These are phyloP conservation scores for Penicillium sp. DNA, from an alignment of 2,329 filamentous ascomycete species.

Conservation along the genomic window DNA sequence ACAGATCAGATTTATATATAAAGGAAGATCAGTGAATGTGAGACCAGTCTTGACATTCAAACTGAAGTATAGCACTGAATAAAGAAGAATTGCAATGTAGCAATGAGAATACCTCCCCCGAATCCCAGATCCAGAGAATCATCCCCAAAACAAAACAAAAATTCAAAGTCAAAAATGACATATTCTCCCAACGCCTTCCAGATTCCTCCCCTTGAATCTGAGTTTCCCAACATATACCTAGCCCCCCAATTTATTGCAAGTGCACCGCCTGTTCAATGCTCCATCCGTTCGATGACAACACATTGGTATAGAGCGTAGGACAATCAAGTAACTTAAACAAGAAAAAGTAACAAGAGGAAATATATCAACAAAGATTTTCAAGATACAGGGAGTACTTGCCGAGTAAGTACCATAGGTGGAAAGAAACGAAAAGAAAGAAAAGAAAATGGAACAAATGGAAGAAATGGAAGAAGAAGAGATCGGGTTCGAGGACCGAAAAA, in stretches of 20 bases:
- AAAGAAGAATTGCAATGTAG: background rate
- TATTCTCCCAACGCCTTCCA: background rate
- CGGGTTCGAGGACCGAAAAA: too few species aligned
- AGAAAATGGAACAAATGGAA: conserved; percentile 1
- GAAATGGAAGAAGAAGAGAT: background rate
- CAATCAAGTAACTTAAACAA: background rate
- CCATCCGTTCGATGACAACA: background rate
- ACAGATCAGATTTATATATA: too few species aligned
- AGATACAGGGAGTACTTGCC: too few species aligned
- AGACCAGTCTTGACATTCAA: background rate
- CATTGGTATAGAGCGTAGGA: background rate
- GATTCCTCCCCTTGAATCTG: background rate
- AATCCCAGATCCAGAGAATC: background rate
- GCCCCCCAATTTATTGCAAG: background rate
- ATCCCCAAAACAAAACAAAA: background rate
- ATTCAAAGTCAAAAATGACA: background rate
- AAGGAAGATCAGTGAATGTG: background rate
- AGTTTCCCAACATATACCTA: background rate
- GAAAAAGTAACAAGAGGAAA: background rate
- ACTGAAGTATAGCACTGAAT: background rate
- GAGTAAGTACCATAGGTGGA: too few species aligned
- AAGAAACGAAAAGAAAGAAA: background rate
- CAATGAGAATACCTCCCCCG: background rate
- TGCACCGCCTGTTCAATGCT: background rate
- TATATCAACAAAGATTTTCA: background rate